phyloP scores from a whole-genome alignment of 2,329 filamentous ascomycete species.

The Botrytis galanthina region DNA sequence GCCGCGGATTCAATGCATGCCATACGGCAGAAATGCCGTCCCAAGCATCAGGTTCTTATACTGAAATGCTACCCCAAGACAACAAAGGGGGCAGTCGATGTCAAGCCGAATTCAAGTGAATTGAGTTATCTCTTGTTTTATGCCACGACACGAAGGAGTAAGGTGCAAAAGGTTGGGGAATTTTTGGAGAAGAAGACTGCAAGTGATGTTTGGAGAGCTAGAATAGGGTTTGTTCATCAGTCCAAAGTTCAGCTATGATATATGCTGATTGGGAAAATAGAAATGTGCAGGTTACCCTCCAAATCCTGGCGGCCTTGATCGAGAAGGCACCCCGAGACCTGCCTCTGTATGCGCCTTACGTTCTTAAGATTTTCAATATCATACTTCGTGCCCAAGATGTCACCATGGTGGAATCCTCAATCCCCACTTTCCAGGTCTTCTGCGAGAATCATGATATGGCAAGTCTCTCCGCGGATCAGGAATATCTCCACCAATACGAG shows the following conservation, averaged over 20 bases:
- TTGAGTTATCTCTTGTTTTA: conserved; percentile 97
- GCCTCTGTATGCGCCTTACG: conserved; percentile 79
- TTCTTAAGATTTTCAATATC: conserved; percentile 79
- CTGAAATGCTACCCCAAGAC: conserved; percentile 95
- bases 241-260: background rate
- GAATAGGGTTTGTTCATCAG: conserved; percentile 69
- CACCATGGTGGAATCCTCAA: conserved; percentile 86
- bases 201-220: conserved; percentile 83
- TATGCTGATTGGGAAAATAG: conserved; percentile 45
- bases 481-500: conserved; percentile 79
- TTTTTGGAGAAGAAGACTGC: conserved; percentile 94
- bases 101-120: conserved; percentile 95
- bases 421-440: conserved; percentile 82
- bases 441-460: conserved; percentile 86
- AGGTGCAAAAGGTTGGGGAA: conserved; percentile 91
- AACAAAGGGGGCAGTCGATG: conserved; percentile 85
- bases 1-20: conserved; percentile 52
- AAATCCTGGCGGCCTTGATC: conserved; percentile 87
- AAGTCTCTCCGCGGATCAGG: conserved; percentile 79
- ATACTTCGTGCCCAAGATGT: conserved; percentile 85
- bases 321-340: conserved; percentile 91
- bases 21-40: conserved; percentile 69
- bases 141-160: conserved; percentile 87
- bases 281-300: conserved; percentile 91
- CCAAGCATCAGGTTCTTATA: conserved; percentile 94